phyloP scores from a whole-genome alignment of 176 grass and related monocot species.

The Dactylis glomerata region DNA sequence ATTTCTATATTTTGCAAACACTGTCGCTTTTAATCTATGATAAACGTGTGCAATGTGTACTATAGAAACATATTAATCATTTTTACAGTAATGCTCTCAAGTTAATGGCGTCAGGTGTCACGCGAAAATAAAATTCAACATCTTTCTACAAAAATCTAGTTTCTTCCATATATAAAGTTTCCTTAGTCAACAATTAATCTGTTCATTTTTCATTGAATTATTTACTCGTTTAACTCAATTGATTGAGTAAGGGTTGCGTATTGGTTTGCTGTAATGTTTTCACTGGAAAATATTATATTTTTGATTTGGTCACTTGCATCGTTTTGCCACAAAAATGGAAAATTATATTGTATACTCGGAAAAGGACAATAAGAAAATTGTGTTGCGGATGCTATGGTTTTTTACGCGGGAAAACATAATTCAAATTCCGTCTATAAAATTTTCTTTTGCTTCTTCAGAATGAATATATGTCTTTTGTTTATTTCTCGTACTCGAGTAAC shows the following conservation, averaged over 20 bases:
- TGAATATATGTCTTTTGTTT: not conserved
- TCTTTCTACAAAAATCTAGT: not conserved
- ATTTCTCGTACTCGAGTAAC: not conserved
- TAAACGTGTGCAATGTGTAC: not conserved
- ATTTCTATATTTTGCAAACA: not conserved
- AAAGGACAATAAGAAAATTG: not conserved
- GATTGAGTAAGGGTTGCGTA: not conserved
- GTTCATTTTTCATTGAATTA: not conserved
- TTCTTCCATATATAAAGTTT: not conserved
- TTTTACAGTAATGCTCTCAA: not conserved
- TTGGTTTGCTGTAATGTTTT: not conserved
- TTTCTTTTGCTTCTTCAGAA: not conserved
- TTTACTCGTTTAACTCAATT: not conserved
- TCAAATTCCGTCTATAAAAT: not conserved
- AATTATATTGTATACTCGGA: not conserved
- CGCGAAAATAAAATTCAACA: not conserved
- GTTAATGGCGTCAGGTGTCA: no score
- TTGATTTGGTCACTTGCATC: not conserved
- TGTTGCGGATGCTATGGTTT: not conserved
- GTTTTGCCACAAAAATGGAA: not conserved
- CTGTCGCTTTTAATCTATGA: not conserved
- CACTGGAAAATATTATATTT: not conserved
- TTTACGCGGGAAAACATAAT: not conserved
- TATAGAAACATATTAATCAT: not conserved
- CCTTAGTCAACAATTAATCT: no score